These are phyloP conservation scores for Torrubiellomyces zombiae DNA, from an alignment of 2,329 filamentous ascomycete genomes.

Conservation along the genomic window DNA sequence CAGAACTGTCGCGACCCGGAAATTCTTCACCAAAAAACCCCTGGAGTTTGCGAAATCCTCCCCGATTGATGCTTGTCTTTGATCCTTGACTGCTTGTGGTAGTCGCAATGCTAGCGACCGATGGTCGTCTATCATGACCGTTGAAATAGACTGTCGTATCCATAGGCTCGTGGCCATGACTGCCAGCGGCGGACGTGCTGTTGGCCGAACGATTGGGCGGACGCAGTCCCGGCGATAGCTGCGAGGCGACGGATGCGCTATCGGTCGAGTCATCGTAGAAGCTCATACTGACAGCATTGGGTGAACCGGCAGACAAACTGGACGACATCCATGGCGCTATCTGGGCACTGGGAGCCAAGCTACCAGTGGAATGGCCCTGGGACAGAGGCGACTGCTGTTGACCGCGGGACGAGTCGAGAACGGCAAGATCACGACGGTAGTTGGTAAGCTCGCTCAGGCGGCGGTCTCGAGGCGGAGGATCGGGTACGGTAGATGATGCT, in stretches of 20 bases:
- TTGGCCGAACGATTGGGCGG: constrained; percentile 5
- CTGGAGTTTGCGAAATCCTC: constrained; percentile 68
- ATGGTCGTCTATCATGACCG: constrained; percentile 62
- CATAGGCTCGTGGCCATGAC: constrained; percentile 34
- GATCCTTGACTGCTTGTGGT: constrained; percentile 76
- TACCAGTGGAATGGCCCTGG: constrained; percentile 28
- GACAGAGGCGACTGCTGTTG: constrained; percentile 41
- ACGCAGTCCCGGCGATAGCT: constrained; percentile 53
- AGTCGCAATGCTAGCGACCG: constrained; percentile 63
- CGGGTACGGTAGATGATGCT: constrained; percentile 22
- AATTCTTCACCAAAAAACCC: constrained; percentile 90
- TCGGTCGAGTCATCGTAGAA: constrained; percentile 68
- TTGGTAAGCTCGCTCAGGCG: constrained; percentile 46
- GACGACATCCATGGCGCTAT: constrained; percentile 42
- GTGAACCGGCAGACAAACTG: constrained; percentile 18
- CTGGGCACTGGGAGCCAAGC: constrained; percentile 27
- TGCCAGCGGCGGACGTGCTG: not conserved
- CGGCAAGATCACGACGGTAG: constrained; percentile 55
- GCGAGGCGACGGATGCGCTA: constrained; percentile 42
- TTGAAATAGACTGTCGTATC: constrained; percentile 42
- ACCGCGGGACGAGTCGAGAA: constrained; percentile 45
- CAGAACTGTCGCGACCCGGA: constrained; percentile 55
- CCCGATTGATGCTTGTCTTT: constrained; percentile 51
- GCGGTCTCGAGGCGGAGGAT: constrained; percentile 32
- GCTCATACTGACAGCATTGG: constrained; percentile 30